Evolutionary conservation across 805 yeast species (phyloP).

Genomic region (Kodamaea hsintzibuensis): DNA sequence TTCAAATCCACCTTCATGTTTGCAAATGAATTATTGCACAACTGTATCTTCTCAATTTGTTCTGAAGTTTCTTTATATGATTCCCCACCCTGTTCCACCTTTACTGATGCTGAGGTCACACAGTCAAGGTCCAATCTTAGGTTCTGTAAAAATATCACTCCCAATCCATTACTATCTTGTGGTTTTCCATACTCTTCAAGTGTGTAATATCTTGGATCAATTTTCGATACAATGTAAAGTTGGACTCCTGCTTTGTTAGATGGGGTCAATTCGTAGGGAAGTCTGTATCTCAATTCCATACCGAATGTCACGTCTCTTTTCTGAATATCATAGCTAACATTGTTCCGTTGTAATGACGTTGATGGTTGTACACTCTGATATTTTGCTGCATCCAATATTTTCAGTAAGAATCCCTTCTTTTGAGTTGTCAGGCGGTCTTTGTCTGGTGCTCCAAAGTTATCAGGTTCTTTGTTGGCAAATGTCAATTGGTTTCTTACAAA

Average conservation of each 20-base stretch:
- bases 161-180: slow-evolving; percentile 49
- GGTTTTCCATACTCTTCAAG: slow-evolving; percentile 31
- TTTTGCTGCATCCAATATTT: slow-evolving; percentile 20
- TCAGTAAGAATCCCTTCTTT: slow-evolving; percentile 28
- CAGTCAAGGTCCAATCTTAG: slow-evolving; percentile 34
- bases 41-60: slow-evolving; percentile 22
- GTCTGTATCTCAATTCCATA: slow-evolving; percentile 50
- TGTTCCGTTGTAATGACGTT: slow-evolving; percentile 11
- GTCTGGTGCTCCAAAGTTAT: slow-evolving; percentile 25
- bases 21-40: slow-evolving; percentile 35
- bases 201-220: slow-evolving; percentile 31
- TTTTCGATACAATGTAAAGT: slow-evolving; percentile 29
- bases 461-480: slow-evolving; percentile 43
- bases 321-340: slow-evolving; percentile 21
- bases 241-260: slow-evolving; percentile 37
- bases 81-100: slow-evolving; percentile 12
- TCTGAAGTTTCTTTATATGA: slow-evolving; percentile 27
- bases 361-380: not conserved
- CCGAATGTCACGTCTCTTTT: slow-evolving; percentile 39
- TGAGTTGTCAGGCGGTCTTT: slow-evolving; percentile 11
- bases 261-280: slow-evolving; percentile 51
- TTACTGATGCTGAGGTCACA: slow-evolving; percentile 25
- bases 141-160: slow-evolving; percentile 43
- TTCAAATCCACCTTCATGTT: slow-evolving; percentile 42
- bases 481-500: slow-evolving; percentile 46